These are phyloP conservation scores for Stropharia rugosoannulata DNA, from an alignment of 768 basidiomycete species.

Conservation along the genomic window DNA sequence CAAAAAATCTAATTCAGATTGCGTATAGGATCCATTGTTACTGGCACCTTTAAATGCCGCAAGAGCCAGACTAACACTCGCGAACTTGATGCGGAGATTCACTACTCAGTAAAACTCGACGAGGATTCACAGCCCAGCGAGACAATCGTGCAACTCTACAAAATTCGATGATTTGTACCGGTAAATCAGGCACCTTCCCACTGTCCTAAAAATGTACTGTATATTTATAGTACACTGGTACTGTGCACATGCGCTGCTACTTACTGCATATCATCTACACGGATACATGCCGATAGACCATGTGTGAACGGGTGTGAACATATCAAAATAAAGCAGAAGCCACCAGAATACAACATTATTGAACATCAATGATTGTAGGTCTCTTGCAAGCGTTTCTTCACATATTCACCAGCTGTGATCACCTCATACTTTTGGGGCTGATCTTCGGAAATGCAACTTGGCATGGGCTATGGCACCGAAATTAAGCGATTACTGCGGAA, in stretches of 20 bases:
- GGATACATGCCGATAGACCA: too few species aligned
- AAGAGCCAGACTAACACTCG: slow-evolving; percentile 82
- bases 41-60: slow-evolving; percentile 79
- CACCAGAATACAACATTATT: not conserved
- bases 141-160: slow-evolving; percentile 74
- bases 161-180: slow-evolving; percentile 53
- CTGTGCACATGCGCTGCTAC: too few species aligned
- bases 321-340: not conserved
- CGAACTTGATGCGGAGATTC: slow-evolving; percentile 91
- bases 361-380: slow-evolving; percentile 47
- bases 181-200: not conserved
- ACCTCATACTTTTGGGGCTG: slow-evolving; percentile 61
- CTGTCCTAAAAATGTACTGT: not conserved
- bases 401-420: slow-evolving; percentile 81
- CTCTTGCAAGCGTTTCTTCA: slow-evolving; percentile 67
- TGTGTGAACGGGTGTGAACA: not conserved
- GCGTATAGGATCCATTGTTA: slow-evolving; percentile 62
- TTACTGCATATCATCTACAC: too few species aligned
- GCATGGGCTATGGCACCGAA: slow-evolving; percentile 39
- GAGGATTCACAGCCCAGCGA: slow-evolving; percentile 33
- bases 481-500: not conserved
- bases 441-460: slow-evolving; percentile 45
- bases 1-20: not conserved
- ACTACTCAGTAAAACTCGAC: slow-evolving; percentile 57
- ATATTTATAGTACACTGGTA: not conserved